These are phyloP conservation scores for Usnea hakonensis DNA, from an alignment of 495 filamentous ascomycete species.

Conservation along the genomic window DNA sequence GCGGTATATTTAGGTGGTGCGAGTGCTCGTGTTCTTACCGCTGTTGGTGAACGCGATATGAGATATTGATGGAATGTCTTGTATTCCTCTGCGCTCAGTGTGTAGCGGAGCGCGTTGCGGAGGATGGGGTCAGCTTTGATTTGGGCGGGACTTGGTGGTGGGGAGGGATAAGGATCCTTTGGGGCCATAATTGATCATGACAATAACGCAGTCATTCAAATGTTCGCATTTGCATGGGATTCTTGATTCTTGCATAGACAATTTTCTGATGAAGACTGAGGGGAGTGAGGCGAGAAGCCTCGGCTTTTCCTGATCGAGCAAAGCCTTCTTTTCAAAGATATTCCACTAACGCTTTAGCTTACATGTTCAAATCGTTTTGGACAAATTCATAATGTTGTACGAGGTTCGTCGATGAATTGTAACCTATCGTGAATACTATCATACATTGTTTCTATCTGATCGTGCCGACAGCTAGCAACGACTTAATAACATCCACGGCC, in stretches of 20 bases:
- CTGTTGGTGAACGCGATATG: constrained; percentile 52
- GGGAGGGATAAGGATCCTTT: constrained; percentile 18
- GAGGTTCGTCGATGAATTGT: too few species aligned
- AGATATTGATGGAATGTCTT: constrained; percentile 70
- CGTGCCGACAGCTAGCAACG: too few species aligned
- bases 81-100: constrained; percentile 79
- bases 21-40: constrained; percentile 53
- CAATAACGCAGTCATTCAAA: neutral
- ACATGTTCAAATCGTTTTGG: too few species aligned
- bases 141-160: constrained; percentile 13
- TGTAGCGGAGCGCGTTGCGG: constrained; percentile 75
- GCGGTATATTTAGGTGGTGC: constrained; percentile 46
- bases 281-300: neutral
- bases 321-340: too few species aligned
- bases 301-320: neutral
- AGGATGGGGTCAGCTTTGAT: constrained; percentile 21
- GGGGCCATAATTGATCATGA: constrained; percentile 5
- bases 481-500: too few species aligned
- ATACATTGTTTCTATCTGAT: too few species aligned
- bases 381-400: too few species aligned
- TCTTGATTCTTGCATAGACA: too few species aligned
- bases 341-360: too few species aligned
- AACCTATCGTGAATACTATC: too few species aligned
- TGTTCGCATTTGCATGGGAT: neutral
- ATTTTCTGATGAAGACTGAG: too few species aligned